Conservation (phyloP, 164 flowering plant species). For the Vitis amurensis region DNA sequence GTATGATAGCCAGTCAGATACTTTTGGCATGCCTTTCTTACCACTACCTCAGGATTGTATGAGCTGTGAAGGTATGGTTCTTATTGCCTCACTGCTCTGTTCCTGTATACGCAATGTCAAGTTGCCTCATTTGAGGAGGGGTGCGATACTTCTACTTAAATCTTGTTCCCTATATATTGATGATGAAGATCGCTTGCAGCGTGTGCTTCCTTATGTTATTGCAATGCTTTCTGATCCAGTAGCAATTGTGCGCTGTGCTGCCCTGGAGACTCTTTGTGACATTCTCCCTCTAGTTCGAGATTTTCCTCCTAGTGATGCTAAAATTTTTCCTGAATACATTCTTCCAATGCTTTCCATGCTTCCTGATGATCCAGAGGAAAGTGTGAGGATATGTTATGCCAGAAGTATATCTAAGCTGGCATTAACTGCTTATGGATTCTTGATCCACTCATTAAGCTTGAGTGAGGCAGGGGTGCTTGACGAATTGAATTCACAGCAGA, state of each 20-base stretch:
- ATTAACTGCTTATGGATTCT: conserved; percentile 83
- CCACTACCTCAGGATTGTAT: conserved; percentile 51
- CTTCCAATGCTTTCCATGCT: conserved; percentile 98
- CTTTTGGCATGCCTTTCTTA: conserved; percentile 64
- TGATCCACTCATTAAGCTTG: conserved; percentile 73
- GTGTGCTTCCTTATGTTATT: conserved; percentile 87
- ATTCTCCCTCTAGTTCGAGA: conserved; percentile 86
- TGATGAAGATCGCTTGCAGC: conserved; percentile 95
- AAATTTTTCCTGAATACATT: conserved; percentile 95
- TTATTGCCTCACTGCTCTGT: conserved; percentile 88
- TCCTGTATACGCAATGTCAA: conserved; percentile 94
- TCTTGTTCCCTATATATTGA: conserved; percentile 76
- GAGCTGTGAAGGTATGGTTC: conserved; percentile 95
- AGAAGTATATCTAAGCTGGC: conserved; percentile 89
- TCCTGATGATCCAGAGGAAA: conserved; percentile 99
- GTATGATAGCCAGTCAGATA: conserved; percentile 70
- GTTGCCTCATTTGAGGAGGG: conserved; percentile 85
- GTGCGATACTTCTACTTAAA: conserved; percentile 72
- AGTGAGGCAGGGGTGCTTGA: conserved; percentile 82
- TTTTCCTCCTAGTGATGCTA: conserved; percentile 99
- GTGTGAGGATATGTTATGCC: conserved; percentile 93
- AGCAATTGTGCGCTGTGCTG: conserved; percentile 97
- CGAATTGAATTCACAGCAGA: conserved; percentile 44
- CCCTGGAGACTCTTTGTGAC: conserved; percentile 85
- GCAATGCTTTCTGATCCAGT: conserved; percentile 93